Conservation (phyloP, 2,329 filamentous ascomycete genomes). For the Alternaria viburni region DNA sequence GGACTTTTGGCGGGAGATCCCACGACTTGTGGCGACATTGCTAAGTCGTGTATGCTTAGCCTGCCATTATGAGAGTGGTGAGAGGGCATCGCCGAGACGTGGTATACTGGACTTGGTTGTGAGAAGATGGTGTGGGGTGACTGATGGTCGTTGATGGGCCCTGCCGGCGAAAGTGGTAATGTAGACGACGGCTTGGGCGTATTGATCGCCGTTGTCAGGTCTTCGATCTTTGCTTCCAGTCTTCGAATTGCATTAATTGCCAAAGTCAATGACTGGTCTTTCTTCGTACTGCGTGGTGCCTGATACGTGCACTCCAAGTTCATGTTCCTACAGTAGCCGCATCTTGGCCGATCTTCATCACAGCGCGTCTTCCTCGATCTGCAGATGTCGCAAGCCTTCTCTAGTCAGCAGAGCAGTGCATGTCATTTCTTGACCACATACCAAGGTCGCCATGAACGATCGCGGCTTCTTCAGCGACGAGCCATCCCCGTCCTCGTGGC, state of each 20-base stretch:
- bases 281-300: slow-evolving; percentile 61
- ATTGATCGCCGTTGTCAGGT: slow-evolving; percentile 50
- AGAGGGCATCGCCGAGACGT: slow-evolving; percentile 12
- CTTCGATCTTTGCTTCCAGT: slow-evolving; percentile 60
- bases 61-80: slow-evolving; percentile 24
- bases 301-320: slow-evolving; percentile 60
- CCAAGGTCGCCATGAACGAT: slow-evolving; percentile 47
- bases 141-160: slow-evolving; percentile 26
- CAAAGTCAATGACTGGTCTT: slow-evolving; percentile 61
- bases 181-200: slow-evolving; percentile 19
- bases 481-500: slow-evolving; percentile 31
- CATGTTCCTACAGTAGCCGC: slow-evolving; percentile 58
- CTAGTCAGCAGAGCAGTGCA: slow-evolving; percentile 10
- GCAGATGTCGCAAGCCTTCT: slow-evolving; percentile 61
- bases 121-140: slow-evolving; percentile 37
- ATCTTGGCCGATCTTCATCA: slow-evolving; percentile 60
- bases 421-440: neutral
- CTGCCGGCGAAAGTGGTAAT: slow-evolving; percentile 14
- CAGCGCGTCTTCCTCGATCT: slow-evolving; percentile 62
- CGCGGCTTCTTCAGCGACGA: slow-evolving; percentile 42
- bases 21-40: slow-evolving; percentile 33
- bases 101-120: slow-evolving; percentile 35
- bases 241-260: slow-evolving; percentile 62
- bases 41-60: slow-evolving; percentile 28
- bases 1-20: slow-evolving; percentile 35